Evolutionary conservation across 768 basidiomycete species (phyloP).

Genomic region (Botryobasidium botryosum): DNA sequence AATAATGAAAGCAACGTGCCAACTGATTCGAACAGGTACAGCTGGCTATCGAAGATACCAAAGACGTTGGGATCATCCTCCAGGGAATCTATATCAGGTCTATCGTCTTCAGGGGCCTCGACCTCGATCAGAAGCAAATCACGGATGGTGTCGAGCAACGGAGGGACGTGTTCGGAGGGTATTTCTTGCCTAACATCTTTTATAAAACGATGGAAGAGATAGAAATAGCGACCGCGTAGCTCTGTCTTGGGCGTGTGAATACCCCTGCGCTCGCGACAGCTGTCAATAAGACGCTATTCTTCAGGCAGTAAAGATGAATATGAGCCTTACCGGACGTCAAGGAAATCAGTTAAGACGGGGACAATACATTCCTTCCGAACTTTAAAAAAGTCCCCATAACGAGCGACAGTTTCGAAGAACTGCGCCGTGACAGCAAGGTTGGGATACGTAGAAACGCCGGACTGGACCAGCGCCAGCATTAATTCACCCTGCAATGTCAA

Average conservation of each 20-base stretch:
- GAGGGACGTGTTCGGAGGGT: conserved; percentile 47
- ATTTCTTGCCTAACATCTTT: conserved; percentile 68
- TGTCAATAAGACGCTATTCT: not conserved
- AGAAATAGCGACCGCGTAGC: conserved; percentile 66
- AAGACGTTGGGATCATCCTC: conserved; percentile 64
- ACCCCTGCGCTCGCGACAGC: conserved; percentile 40
- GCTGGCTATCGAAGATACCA: conserved; percentile 65
- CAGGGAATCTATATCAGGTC: conserved; percentile 39
- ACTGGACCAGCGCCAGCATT: conserved; percentile 66
- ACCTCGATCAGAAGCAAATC: conserved; percentile 66
- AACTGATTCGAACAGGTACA: conserved; percentile 86
- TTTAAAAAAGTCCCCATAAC: conserved; percentile 95
- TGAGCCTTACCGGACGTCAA: conserved; percentile 52
- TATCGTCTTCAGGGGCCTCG: conserved; percentile 62
- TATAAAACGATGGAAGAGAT: conserved; percentile 87
- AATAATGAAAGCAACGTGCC: conserved; percentile 74
- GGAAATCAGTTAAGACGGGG: conserved; percentile 75
- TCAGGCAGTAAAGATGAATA: not conserved
- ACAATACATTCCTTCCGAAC: conserved; percentile 77
- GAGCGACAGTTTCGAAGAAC: conserved; percentile 82
- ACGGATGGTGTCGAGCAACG: conserved; percentile 52
- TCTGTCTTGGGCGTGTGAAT: conserved; percentile 58
- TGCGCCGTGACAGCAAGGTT: conserved; percentile 74
- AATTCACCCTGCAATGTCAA: conserved; percentile 85
- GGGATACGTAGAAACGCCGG: conserved; percentile 66